Percentiles rank a stretch among this genome's conserved stretches.
phyloP scores from a whole-genome alignment of 805 yeast genomes.

The Komagataella phaffii region DNA sequence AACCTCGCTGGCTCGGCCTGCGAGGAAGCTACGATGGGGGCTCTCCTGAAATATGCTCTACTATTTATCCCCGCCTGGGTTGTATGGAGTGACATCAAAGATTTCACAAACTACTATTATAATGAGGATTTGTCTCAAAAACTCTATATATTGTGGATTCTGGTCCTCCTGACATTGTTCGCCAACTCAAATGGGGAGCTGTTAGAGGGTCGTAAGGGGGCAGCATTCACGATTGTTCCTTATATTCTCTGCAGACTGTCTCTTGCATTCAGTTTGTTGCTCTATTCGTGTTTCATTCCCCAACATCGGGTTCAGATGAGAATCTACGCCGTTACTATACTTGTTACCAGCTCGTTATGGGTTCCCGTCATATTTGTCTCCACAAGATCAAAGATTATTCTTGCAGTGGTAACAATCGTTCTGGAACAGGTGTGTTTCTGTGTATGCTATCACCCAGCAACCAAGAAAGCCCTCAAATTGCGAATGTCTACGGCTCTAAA shows the following conservation, averaged over 20 bases:
- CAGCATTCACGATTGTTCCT: constrained; percentile 31
- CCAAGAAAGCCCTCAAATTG: constrained; percentile 26
- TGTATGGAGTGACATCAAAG: constrained; percentile 53
- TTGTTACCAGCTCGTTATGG: constrained; percentile 30
- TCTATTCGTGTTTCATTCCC: constrained; percentile 31
- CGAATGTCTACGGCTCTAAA: constrained; percentile 45
- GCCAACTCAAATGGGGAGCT: constrained; percentile 32
- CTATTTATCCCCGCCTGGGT: constrained; percentile 47
- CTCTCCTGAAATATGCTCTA: constrained; percentile 33
- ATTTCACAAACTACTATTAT: constrained; percentile 49
- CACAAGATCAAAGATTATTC: constrained; percentile 30
- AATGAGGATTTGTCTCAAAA: constrained; percentile 47
- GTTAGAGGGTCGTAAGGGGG: constrained; percentile 20
- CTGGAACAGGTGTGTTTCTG: constrained; percentile 26
- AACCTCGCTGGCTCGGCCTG: constrained; percentile 42
- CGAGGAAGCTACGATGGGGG: constrained; percentile 31
- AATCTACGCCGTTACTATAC: constrained; percentile 18
- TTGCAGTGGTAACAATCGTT: constrained; percentile 24
- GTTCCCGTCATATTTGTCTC: constrained; percentile 34
- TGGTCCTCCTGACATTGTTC: constrained; percentile 33
- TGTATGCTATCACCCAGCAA: constrained; percentile 31
- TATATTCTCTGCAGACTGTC: constrained; percentile 34
- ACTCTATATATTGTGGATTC: constrained; percentile 36
- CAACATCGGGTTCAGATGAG: constrained; percentile 40
- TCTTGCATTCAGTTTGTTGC: constrained; percentile 15